phyloP scores from a whole-genome alignment of 257 asterid genomes.

The Misopates orontium region DNA sequence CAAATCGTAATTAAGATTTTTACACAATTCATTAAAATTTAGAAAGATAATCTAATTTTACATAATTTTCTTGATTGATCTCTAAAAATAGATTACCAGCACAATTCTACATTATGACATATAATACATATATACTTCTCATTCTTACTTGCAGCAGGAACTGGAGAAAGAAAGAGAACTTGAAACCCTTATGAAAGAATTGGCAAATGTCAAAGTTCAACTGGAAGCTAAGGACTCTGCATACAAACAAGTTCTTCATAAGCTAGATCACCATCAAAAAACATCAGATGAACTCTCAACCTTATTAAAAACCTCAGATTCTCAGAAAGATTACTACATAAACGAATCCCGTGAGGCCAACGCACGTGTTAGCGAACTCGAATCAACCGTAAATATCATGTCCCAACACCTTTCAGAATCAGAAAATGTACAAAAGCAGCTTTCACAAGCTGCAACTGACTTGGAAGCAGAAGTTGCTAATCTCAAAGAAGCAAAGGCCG shows the following conservation, averaged over 20 bases:
- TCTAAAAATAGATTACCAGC: too few relatives aligned
- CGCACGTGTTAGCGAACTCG: constrained; percentile 36
- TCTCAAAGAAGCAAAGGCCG: constrained; percentile 34
- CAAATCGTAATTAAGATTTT: too few relatives aligned
- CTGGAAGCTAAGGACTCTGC: constrained; percentile 59
- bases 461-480: constrained; percentile 32
- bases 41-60: too few relatives aligned
- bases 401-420: constrained; percentile 28
- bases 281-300: constrained; percentile 43
- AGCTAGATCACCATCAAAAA: constrained; percentile 49
- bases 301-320: constrained; percentile 45
- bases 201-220: constrained; percentile 45
- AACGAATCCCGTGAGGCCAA: constrained; percentile 38
- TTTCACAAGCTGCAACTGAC: constrained; percentile 31
- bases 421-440: constrained; percentile 32
- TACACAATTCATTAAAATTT: too few relatives aligned
- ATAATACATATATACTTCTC: too few relatives aligned
- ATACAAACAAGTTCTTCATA: constrained; percentile 48
- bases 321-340: constrained; percentile 42
- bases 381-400: constrained; percentile 31
- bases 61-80: too few relatives aligned
- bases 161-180: constrained; percentile 33
- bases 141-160: constrained; percentile 29
- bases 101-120: too few relatives aligned
- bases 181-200: constrained; percentile 41